Conservation (phyloP, 129 eudicot species). For the Flaveria ramosissima region DNA sequence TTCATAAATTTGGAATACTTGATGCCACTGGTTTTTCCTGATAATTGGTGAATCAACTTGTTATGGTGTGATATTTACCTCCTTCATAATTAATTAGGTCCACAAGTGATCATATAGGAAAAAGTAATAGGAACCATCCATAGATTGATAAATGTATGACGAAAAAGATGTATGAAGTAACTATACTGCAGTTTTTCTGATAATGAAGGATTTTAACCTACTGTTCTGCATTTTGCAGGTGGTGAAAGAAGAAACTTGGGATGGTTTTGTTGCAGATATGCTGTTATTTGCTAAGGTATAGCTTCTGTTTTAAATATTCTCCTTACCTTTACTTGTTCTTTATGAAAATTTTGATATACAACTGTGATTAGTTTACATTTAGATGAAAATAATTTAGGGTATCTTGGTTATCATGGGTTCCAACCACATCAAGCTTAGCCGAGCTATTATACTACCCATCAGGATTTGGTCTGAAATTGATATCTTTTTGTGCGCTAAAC, state of each 20-base stretch:
- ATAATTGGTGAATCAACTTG: background rate
- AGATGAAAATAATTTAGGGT: background rate
- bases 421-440: constrained; percentile 9
- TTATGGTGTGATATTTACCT: background rate
- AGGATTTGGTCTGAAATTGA: background rate
- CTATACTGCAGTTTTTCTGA: background rate
- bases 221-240: constrained; percentile 44
- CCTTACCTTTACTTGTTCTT: background rate
- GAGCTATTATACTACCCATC: background rate
- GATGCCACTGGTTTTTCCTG: background rate
- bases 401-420: constrained; percentile 16
- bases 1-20: background rate
- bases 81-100: background rate
- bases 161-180: background rate
- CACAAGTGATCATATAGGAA: background rate
- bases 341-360: background rate
- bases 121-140: background rate
- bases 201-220: background rate
- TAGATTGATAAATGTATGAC: background rate
- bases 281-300: constrained; percentile 73
- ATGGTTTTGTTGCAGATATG: constrained; percentile 67
- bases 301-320: constrained; percentile 1
- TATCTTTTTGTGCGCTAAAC: background rate
- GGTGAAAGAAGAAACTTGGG: constrained; percentile 93
- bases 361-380: background rate